phyloP scores from a whole-genome alignment of 352 stramenopile genomes.

The Globisporangium emineosum region DNA sequence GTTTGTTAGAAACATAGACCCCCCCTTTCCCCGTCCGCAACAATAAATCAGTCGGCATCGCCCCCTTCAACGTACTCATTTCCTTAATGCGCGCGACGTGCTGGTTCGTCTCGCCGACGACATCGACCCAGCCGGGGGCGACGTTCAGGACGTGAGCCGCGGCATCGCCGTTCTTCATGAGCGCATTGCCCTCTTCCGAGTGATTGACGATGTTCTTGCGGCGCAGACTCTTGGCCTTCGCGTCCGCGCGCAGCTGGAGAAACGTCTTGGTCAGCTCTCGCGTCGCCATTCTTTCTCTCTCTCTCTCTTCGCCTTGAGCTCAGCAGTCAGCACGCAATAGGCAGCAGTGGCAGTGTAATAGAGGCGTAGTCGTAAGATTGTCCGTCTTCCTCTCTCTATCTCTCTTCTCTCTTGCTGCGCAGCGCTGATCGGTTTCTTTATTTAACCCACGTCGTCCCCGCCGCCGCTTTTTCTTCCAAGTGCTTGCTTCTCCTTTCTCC shows the following conservation, averaged over 20 bases:
- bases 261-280: constrained; percentile 75
- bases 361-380: neutral
- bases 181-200: constrained; percentile 56
- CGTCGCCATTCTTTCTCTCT: constrained; percentile 64
- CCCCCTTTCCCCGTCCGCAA: neutral
- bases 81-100: constrained; percentile 78
- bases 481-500: neutral
- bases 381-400: constrained; percentile 2
- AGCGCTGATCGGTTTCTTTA: constrained; percentile 11
- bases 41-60: neutral
- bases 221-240: constrained; percentile 80
- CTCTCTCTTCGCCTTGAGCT: neutral
- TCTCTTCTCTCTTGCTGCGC: neutral
- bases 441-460: constrained; percentile 4
- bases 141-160: constrained; percentile 30
- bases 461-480: too few species aligned
- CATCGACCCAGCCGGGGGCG: constrained; percentile 72
- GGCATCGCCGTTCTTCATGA: constrained; percentile 58
- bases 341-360: neutral
- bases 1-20: constrained; percentile 5
- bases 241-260: constrained; percentile 64
- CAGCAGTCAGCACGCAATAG: neutral
- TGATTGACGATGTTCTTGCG: constrained; percentile 83
- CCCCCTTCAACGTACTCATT: constrained; percentile 66
- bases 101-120: constrained; percentile 77